Base-by-base conservation (phyloP, 352 stramenopile species). In the Aphanomyces invadans region DNA sequence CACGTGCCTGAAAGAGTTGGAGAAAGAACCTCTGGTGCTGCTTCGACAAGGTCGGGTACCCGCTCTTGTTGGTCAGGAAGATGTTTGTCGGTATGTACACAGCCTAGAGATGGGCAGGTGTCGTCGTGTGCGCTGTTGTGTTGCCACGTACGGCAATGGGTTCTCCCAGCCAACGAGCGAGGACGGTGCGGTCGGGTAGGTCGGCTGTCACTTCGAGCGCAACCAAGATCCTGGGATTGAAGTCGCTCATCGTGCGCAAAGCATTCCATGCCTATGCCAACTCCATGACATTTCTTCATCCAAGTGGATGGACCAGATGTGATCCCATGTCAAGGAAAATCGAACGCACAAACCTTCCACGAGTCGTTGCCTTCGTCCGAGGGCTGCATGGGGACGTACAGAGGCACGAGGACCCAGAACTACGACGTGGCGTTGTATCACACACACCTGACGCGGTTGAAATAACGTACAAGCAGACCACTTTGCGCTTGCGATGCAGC, bases 21-120 rank as follows among this genome's bases (percentile, higher is more conserved):
- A 76, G 49, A 63, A 89, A 76, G 28, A 92, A 81, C 29, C 76
- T 77, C 73, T 99, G 93, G 77, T 98, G 89, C 32, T 76, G 76
- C 72, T 96, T 89, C n/a, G 90, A 90, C 0, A 99, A 81, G 32
- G 95, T 89, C 4, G 95, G 95, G 75, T 93, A 99, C n/a, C 95
- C 95, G 63, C 88, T 88, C 48, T 92, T 95, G 76, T 98, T 99
- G 45, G 90, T 98, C 5, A 98, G 74, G 72, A 99, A 99, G 46
- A 97, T 78, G 62, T 76, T 74, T 10, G 88, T 97, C 3, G 89
- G 79, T 25, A 98, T 73, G 49, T 97, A 85, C 21, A 97, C 74
- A 12, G 88, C 90, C 52, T 80, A 77, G 11, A 39, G 21, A 62
- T 17, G 25, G 23, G 12, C 1, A 51, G 25, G 45, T 57, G 36